phyloP scores from a whole-genome alignment of 2,329 filamentous ascomycete genomes.

The Tolypocladium tropicale region DNA sequence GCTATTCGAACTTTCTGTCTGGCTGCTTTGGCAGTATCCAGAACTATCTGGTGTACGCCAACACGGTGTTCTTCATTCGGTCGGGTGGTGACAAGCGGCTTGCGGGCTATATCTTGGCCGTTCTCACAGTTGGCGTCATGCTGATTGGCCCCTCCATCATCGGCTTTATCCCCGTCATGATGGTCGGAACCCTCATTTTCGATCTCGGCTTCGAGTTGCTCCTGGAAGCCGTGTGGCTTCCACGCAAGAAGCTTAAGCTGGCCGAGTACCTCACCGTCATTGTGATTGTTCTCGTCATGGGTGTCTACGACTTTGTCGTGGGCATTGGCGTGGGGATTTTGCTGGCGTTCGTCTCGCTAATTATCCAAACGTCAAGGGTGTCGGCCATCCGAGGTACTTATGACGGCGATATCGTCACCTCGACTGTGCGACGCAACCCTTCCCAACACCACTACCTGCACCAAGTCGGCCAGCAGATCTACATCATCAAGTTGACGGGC shows the following conservation, averaged over 20 bases:
- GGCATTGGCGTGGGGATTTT: constrained; percentile 89
- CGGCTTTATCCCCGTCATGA: constrained; percentile 91
- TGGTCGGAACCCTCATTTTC: constrained; percentile 92
- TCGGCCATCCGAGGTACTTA: constrained; percentile 87
- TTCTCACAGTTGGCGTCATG: constrained; percentile 71
- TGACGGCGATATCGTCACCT: constrained; percentile 78
- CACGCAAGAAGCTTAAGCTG: constrained; percentile 75
- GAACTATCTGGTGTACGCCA: constrained; percentile 96
- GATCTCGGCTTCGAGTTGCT: constrained; percentile 88
- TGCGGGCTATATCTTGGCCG: constrained; percentile 76
- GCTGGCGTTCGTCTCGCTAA: constrained; percentile 81
- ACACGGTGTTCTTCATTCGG: constrained; percentile 92
- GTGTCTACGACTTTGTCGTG: constrained; percentile 89
- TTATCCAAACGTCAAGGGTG: constrained; percentile 82
- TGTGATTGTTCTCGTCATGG: constrained; percentile 90
- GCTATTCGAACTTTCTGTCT: constrained; percentile 84
- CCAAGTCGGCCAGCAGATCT: constrained; percentile 78
- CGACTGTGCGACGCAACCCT: constrained; percentile 84
- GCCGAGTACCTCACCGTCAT: constrained; percentile 87
- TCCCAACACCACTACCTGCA: constrained; percentile 80
- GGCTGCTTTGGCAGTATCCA: constrained; percentile 81
- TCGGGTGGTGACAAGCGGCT: constrained; percentile 82
- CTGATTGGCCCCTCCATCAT: constrained; percentile 79
- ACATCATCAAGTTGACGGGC: constrained; percentile 82
- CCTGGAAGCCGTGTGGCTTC: constrained; percentile 78